Evolutionary conservation across 306 rosid genomes (phyloP).

Genomic region (Lathyrus tuberosus): DNA sequence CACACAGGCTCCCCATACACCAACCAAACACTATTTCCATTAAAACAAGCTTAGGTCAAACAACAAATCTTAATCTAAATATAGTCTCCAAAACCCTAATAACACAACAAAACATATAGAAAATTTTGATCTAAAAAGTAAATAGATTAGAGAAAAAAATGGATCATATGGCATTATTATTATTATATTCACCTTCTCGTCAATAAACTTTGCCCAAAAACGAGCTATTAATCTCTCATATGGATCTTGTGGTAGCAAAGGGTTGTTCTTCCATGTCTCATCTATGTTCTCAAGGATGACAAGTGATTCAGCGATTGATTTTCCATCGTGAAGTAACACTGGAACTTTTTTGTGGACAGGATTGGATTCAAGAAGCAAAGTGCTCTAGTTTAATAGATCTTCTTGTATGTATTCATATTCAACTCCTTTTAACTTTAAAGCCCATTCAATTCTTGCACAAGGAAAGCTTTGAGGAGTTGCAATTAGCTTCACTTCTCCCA

Average conservation of each 20-base stretch:
- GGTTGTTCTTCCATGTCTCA: constrained; percentile 1
- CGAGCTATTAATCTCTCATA: not conserved
- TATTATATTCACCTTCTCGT: not conserved
- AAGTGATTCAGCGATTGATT: constrained; percentile 7
- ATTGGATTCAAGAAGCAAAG: not conserved
- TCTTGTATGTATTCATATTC: constrained; percentile 4
- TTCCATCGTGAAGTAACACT: constrained; percentile 1
- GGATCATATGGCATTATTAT: not conserved
- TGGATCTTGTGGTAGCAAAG: constrained; percentile 1
- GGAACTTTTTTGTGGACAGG: constrained; percentile 3
- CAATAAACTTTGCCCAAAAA: constrained; percentile 4
- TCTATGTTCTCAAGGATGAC: constrained; percentile 6
- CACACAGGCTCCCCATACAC: not conserved
- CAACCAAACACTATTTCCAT: not conserved
- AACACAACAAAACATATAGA: not conserved
- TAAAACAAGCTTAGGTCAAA: not conserved
- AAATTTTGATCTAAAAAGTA: not conserved
- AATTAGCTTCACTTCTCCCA: constrained; percentile 6
- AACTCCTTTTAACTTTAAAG: not conserved
- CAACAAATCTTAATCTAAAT: too few species aligned
- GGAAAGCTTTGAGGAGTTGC: constrained; percentile 2
- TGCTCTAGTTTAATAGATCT: not conserved
- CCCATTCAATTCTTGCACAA: constrained; percentile 16
- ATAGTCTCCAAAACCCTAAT: too few species aligned
- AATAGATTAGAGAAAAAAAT: not conserved